Conservation (phyloP, 768 basidiomycete species). For the Tylopilus rubrobrunneus region DNA sequence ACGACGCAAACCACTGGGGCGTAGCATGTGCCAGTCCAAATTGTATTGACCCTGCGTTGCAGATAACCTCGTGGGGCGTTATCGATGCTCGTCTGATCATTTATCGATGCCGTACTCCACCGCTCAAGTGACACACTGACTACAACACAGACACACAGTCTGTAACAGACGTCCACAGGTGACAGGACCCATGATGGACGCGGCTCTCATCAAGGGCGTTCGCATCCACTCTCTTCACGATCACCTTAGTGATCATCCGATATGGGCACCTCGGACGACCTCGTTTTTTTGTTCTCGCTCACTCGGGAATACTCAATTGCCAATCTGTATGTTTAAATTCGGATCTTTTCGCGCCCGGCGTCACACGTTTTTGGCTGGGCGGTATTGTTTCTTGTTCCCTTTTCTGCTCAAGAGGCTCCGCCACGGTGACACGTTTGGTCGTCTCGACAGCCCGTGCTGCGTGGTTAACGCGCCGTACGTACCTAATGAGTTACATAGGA, state of each 20-base stretch:
- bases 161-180: background rate
- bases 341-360: background rate
- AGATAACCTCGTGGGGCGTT: slow-evolving; percentile 12
- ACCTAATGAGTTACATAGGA: background rate
- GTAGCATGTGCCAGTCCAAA: slow-evolving; percentile 1
- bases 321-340: slow-evolving; percentile 3
- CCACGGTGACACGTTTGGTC: slow-evolving; percentile 4
- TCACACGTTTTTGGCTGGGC: background rate
- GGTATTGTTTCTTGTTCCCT: slow-evolving; percentile 4
- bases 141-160: background rate
- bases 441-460: background rate
- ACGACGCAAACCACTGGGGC: background rate
- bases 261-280: slow-evolving; percentile 2
- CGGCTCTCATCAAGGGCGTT: background rate
- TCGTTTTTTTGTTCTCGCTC: background rate
- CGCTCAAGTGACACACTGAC: background rate
- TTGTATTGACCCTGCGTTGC: background rate
- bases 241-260: slow-evolving; percentile 8
- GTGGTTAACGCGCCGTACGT: background rate
- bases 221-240: background rate
- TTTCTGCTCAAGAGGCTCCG: background rate
- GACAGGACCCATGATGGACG: background rate
- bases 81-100: slow-evolving; percentile 2
- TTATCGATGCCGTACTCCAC: background rate
- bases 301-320: slow-evolving; percentile 1